Conservation (phyloP, 1,284 basidiomycete genomes). For the Coniferiporia weirii region DNA sequence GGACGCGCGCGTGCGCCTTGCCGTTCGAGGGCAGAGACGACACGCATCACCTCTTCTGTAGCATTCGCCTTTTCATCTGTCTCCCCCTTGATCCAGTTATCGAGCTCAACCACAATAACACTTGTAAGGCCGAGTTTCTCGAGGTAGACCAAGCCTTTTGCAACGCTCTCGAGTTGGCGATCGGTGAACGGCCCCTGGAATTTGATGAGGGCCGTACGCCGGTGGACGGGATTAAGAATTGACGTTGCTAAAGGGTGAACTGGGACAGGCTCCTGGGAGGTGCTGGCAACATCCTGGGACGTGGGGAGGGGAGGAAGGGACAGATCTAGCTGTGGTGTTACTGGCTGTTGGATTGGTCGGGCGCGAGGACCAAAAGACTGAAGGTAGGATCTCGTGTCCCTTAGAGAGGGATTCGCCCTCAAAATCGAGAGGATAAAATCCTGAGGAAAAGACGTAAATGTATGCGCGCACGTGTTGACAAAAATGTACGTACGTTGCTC, state of each 20-base stretch:
- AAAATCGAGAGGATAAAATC: slow-evolving; percentile 97
- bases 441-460: slow-evolving; percentile 40
- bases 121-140: slow-evolving; percentile 93
- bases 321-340: slow-evolving; percentile 21
- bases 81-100: slow-evolving; percentile 65
- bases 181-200: slow-evolving; percentile 97
- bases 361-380: slow-evolving; percentile 73
- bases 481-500: slow-evolving; percentile 29
- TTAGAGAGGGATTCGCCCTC: slow-evolving; percentile 85
- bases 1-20: slow-evolving; percentile 87
- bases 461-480: neutral
- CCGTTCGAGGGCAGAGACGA: slow-evolving; percentile 79
- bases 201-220: slow-evolving; percentile 91
- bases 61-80: slow-evolving; percentile 58
- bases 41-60: slow-evolving; percentile 73
- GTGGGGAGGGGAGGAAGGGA: slow-evolving; percentile 24
- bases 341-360: slow-evolving; percentile 21
- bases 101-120: slow-evolving; percentile 92
- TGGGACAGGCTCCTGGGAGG: slow-evolving; percentile 24
- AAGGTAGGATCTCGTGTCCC: slow-evolving; percentile 89
- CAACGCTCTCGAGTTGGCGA: slow-evolving; percentile 89
- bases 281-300: slow-evolving; percentile 25
- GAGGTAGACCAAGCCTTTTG: slow-evolving; percentile 90
- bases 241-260: slow-evolving; percentile 55
- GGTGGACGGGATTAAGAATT: slow-evolving; percentile 79